A percentile compares a stretch with the other conserved stretches of the same genome.
Conservation (phyloP, 2,329 filamentous ascomycete genomes). For the Xylaria sp. region DNA sequence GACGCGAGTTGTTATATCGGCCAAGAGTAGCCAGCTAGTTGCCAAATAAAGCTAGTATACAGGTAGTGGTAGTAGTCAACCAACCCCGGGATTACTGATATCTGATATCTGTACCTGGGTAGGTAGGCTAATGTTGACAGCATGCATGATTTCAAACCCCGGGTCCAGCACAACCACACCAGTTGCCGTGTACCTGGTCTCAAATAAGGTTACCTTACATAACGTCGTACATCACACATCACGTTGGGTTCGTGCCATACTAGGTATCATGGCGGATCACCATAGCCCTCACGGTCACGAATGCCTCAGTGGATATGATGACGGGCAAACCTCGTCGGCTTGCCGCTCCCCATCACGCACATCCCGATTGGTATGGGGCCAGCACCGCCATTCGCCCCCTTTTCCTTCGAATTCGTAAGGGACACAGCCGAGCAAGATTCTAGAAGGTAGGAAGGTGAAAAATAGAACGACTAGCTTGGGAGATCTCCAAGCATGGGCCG, state of each 20-base stretch:
- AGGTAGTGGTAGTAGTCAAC: slow-evolving; percentile 21
- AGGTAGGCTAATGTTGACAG: slow-evolving; percentile 14
- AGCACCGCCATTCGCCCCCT: not conserved
- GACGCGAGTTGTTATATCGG: slow-evolving; percentile 22
- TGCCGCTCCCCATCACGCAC: not conserved
- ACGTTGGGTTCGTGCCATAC: not conserved
- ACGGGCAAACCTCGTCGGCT: not conserved
- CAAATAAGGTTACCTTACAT: not conserved
- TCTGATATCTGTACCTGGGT: too few species aligned
- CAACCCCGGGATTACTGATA: slow-evolving; percentile 23
- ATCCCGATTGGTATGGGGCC: not conserved
- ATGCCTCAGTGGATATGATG: not conserved
- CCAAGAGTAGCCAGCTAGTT: slow-evolving; percentile 9
- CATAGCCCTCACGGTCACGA: not conserved
- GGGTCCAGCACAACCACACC: slow-evolving; percentile 13
- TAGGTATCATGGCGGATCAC: not conserved
- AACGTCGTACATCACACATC: not conserved
- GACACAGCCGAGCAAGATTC: not conserved
- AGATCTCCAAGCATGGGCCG: not conserved
- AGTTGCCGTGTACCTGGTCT: not conserved
- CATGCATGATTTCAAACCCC: slow-evolving; percentile 9
- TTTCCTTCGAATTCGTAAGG: not conserved
- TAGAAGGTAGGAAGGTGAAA: not conserved
- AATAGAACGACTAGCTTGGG: not conserved
- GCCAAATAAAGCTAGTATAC: slow-evolving; percentile 4